These are phyloP conservation scores for Tetracentron sinense DNA, from an alignment of 164 flowering plant species.

Conservation along the genomic window DNA sequence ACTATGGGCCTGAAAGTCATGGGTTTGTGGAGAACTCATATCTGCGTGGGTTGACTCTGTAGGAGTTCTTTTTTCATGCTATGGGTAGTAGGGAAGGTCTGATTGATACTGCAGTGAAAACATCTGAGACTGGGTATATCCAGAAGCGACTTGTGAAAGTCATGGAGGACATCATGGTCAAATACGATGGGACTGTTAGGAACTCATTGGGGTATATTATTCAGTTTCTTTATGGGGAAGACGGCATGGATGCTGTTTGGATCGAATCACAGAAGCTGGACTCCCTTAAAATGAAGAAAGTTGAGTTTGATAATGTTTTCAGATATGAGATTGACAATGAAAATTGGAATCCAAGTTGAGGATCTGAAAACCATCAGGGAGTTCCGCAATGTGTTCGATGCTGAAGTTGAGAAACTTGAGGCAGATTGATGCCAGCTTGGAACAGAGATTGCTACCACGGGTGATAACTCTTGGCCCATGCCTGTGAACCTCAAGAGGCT, in stretches of 20 bases:
- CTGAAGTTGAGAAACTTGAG: constrained; percentile 89
- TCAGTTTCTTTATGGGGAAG: constrained; percentile 96
- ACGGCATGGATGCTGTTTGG: constrained; percentile 99
- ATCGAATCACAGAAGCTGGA: constrained; percentile 90
- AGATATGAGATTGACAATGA: constrained; percentile 75
- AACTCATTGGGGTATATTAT: constrained; percentile 96
- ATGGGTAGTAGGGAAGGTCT: constrained; percentile 99
- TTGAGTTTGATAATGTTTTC: constrained; percentile 63
- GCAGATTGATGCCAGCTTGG: constrained; percentile 84
- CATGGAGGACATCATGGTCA: constrained; percentile 99
- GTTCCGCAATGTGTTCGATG: constrained; percentile 89
- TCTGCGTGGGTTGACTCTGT: constrained; percentile 90
- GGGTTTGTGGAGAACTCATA: constrained; percentile 99
- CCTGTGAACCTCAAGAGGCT: constrained; percentile 95
- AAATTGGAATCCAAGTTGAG: constrained; percentile 82
- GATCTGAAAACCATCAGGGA: constrained; percentile 85
- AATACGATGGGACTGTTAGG: constrained; percentile 97
- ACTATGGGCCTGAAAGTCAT: constrained; percentile 98
- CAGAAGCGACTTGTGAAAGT: constrained; percentile 97
- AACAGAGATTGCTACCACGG: constrained; percentile 92
- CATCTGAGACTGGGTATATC: constrained; percentile 98
- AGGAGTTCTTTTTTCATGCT: constrained; percentile 98
- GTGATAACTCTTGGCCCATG: constrained; percentile 88
- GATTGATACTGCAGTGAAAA: constrained; percentile 97
- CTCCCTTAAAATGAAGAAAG: constrained; percentile 80